Evolutionary conservation across 305 asterid genomes (phyloP).

Genomic region (Coffea humblotiana): DNA sequence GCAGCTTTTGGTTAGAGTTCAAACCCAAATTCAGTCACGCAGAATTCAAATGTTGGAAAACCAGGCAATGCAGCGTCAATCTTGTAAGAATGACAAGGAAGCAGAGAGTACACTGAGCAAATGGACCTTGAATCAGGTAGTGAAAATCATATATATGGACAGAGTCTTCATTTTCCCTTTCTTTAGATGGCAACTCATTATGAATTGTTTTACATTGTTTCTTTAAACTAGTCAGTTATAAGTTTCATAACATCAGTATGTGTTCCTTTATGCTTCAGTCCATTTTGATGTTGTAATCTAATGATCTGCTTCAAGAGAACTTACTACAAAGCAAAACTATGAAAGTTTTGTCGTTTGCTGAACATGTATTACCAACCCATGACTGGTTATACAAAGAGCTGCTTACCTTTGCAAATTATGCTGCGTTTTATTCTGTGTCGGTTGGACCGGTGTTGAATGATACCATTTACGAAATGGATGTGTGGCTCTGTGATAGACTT

Average conservation of each 20-base stretch:
- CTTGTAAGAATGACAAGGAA: constrained; percentile 57
- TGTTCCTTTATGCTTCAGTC: neutral
- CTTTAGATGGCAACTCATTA: neutral
- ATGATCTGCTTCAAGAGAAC: neutral
- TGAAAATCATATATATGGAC: constrained; percentile 20
- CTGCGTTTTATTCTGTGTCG: neutral
- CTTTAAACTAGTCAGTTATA: neutral
- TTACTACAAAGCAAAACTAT: neutral
- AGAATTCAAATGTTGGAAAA: constrained; percentile 81
- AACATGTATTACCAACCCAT: neutral
- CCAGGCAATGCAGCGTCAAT: constrained; percentile 51
- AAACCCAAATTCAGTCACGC: constrained; percentile 81
- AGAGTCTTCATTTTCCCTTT: neutral
- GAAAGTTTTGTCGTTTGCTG: neutral
- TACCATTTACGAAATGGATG: neutral
- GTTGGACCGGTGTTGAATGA: neutral
- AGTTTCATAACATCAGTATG: neutral
- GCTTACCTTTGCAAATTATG: neutral
- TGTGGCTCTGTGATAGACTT: neutral
- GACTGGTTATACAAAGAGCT: neutral
- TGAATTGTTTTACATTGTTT: neutral
- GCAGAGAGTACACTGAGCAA: constrained; percentile 70
- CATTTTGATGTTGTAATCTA: neutral
- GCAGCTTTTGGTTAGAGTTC: constrained; percentile 89
- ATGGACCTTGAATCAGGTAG: constrained; percentile 63